A percentile compares a stretch with the other conserved stretches of the same genome.
phyloP scores from a whole-genome alignment of 139 green algal genomes.

The Eudorina sp. region DNA sequence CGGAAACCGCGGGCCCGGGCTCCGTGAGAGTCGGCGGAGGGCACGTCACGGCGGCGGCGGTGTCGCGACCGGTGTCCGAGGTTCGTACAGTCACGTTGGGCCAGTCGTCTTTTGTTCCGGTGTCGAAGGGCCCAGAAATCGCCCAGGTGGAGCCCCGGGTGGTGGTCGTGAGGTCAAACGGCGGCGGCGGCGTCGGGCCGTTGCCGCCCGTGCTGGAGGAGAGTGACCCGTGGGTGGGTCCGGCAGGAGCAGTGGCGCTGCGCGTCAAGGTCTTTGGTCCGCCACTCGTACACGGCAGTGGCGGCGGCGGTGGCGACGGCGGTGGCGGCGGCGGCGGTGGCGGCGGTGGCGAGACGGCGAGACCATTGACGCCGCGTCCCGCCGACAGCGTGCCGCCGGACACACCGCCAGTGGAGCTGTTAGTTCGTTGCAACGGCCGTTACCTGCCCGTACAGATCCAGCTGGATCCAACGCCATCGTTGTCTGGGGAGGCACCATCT shows the following conservation, averaged over 20 bases:
- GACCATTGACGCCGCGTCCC: too few relatives aligned
- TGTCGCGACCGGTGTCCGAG: background rate
- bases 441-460: background rate
- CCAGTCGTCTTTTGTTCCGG: background rate
- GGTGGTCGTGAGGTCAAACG: background rate
- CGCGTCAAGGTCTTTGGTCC: background rate
- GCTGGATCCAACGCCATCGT: background rate
- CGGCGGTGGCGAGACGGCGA: too few relatives aligned
- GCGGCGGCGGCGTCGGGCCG: too few relatives aligned
- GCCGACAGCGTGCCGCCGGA: background rate
- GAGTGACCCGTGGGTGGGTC: background rate
- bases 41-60: background rate
- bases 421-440: conserved; percentile 6
- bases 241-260: background rate
- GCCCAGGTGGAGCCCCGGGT: background rate
- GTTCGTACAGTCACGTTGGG: background rate
- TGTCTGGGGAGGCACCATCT: background rate
- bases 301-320: too few relatives aligned
- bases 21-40: too few relatives aligned
- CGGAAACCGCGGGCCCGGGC: too few relatives aligned
- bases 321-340: background rate
- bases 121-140: background rate
- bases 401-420: background rate
- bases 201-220: too few relatives aligned
- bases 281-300: too few relatives aligned